Evolutionary conservation across 352 stramenopile species (phyloP).

Genomic region (Phytophthora pini): DNA sequence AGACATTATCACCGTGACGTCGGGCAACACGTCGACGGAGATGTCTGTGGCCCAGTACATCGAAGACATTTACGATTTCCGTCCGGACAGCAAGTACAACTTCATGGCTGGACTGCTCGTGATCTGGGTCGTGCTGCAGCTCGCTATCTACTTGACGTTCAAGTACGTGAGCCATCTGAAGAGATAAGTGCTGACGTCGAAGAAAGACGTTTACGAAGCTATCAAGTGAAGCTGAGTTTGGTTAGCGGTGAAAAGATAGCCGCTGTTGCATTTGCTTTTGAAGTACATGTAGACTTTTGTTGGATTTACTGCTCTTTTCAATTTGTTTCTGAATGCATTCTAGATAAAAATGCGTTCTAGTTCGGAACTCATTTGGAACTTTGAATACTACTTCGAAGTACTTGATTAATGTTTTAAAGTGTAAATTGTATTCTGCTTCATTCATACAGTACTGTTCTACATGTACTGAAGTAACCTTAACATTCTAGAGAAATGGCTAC

Average conservation of each 20-base stretch:
- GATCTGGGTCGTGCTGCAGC: conserved; percentile 57
- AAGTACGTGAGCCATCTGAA: conserved; percentile 81
- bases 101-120: conserved; percentile 50
- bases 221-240: conserved; percentile 1
- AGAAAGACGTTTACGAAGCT: conserved; percentile 6
- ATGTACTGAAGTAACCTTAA: too few species aligned
- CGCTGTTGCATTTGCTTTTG: conserved; percentile 24
- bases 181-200: conserved; percentile 44
- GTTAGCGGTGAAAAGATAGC: conserved; percentile 19
- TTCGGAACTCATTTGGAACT: too few species aligned
- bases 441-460: too few species aligned
- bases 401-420: too few species aligned
- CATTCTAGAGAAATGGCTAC: too few species aligned
- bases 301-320: not conserved
- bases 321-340: not conserved
- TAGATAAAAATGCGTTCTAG: too few species aligned
- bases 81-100: conserved; percentile 49
- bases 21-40: conserved; percentile 6
- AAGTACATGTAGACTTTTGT: conserved; percentile 4
- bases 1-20: conserved; percentile 24
- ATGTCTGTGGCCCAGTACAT: conserved; percentile 46
- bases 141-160: conserved; percentile 69
- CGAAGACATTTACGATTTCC: conserved; percentile 56
- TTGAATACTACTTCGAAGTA: too few species aligned
- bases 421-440: too few species aligned